Base-by-base conservation (phyloP, 768 basidiomycete genomes). In the Mycena galericulata region DNA sequence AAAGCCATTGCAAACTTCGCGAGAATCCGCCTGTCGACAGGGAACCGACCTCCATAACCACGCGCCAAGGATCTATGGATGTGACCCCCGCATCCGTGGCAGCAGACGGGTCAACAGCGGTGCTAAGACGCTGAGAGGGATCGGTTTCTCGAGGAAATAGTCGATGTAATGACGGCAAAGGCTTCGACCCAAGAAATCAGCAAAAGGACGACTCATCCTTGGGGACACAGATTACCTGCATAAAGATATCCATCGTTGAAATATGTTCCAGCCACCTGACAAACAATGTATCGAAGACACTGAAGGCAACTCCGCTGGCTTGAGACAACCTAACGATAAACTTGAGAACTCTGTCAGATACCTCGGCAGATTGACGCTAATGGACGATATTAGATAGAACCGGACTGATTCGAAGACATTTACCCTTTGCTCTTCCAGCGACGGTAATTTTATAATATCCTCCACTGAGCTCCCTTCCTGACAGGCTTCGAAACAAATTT, bases 91-190 rank as follows among this genome's bases (percentile, higher is more conserved):
- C 69, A 14, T 83, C 83, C 10, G 75, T 67, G 27, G 78, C 58
- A 6, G 75, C 63, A 18, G 78, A 67, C n/a, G 76, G 54, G 43
- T 86, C 82, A 22, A 75, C 71, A 22, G 79, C 72, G 6, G 75
- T 75, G 58, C 82, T 87, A 41, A 76, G 76, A 34, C 86, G 82
- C 47, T 83, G 78, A 32, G 76, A 77, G 12, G 76, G 68, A 29
- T 88, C 89, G 0, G 74, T 72, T 38, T 92, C 91, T 26, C 83
- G 80, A 60, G 85, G 85, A 73, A 91, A 88, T 24, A 93, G 75
- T 22, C 89, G 84, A 62, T 79, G 79, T n/a, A 92, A 79, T 14
- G 88, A 84, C 3, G 85, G 75, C 58, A 89, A 80, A 2, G 86
- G 81, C 90, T 90, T 61, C 10, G 53, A 64, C 53, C 14, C 36